Evolutionary conservation across 2,329 filamentous ascomycete genomes (phyloP).

Genomic region (Colletotrichum phormii): DNA sequence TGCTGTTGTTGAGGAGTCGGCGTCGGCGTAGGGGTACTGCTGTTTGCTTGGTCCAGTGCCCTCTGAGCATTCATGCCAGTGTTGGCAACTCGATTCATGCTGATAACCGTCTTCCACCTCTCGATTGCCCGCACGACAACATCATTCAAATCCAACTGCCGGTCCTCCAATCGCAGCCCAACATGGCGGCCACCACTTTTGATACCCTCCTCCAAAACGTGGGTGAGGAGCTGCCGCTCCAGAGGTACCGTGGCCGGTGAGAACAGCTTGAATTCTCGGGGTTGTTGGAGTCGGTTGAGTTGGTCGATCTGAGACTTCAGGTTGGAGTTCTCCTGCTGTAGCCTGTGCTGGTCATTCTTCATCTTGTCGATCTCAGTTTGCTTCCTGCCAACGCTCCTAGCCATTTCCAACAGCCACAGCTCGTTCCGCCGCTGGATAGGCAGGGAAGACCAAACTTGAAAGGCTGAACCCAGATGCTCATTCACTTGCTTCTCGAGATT

Average conservation of each 20-base stretch:
- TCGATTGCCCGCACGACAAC: constrained; percentile 67
- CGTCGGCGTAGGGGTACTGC: constrained; percentile 36
- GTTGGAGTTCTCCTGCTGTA: constrained; percentile 68
- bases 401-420: constrained; percentile 72
- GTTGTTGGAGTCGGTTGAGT: constrained; percentile 68
- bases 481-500: constrained; percentile 76
- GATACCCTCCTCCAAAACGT: constrained; percentile 58
- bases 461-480: constrained; percentile 82
- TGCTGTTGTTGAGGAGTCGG: constrained; percentile 40
- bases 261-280: constrained; percentile 67
- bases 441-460: constrained; percentile 79
- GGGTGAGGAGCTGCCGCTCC: constrained; percentile 59
- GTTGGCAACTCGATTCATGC: constrained; percentile 58
- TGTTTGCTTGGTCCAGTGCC: constrained; percentile 53
- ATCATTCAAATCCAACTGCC: constrained; percentile 62
- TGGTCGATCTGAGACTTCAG: constrained; percentile 70
- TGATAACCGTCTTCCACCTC: constrained; percentile 71
- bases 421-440: constrained; percentile 66
- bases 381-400: constrained; percentile 67
- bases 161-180: constrained; percentile 63
- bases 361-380: constrained; percentile 66
- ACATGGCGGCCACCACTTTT: constrained; percentile 51
- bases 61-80: constrained; percentile 63
- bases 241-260: constrained; percentile 65
- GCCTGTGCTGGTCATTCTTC: constrained; percentile 60